Conservation (phyloP, 1,139 yeast species). For the Pichia kudriavzevii region DNA sequence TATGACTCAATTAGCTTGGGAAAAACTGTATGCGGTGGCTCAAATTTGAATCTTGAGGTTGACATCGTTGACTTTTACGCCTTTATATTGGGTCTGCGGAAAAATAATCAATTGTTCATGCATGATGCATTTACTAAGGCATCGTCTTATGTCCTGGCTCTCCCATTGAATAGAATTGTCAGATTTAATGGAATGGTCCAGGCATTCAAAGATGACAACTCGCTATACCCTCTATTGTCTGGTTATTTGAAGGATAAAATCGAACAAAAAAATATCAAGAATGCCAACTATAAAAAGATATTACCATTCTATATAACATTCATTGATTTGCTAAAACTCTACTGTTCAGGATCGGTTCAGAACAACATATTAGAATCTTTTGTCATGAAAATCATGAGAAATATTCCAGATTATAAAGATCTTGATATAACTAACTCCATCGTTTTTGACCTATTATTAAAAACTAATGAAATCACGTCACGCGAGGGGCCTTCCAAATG, state of each 20-base stretch:
- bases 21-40: conserved; percentile 18
- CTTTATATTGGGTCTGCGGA: conserved; percentile 38
- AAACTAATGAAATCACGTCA: conserved; percentile 26
- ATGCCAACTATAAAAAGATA: conserved; percentile 21
- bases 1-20: conserved; percentile 26
- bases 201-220: conserved; percentile 28
- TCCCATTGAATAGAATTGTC: conserved; percentile 36
- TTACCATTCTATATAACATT: conserved; percentile 28
- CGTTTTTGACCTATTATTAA: conserved; percentile 40
- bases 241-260: conserved; percentile 11
- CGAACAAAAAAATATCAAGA: background rate
- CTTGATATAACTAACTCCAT: conserved; percentile 40
- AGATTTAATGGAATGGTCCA: conserved; percentile 29
- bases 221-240: conserved; percentile 19
- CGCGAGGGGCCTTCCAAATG: conserved; percentile 43
- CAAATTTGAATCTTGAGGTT: conserved; percentile 13
- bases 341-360: conserved; percentile 40
- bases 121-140: conserved; percentile 33
- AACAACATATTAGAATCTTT: conserved; percentile 37
- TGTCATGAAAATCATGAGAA: conserved; percentile 29
- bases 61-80: conserved; percentile 34
- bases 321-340: conserved; percentile 40
- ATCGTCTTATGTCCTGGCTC: conserved; percentile 40
- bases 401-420: conserved; percentile 21
- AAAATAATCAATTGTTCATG: conserved; percentile 36